phyloP scores from a whole-genome alignment of 305 asterid species.

The Striga hermonthica region DNA sequence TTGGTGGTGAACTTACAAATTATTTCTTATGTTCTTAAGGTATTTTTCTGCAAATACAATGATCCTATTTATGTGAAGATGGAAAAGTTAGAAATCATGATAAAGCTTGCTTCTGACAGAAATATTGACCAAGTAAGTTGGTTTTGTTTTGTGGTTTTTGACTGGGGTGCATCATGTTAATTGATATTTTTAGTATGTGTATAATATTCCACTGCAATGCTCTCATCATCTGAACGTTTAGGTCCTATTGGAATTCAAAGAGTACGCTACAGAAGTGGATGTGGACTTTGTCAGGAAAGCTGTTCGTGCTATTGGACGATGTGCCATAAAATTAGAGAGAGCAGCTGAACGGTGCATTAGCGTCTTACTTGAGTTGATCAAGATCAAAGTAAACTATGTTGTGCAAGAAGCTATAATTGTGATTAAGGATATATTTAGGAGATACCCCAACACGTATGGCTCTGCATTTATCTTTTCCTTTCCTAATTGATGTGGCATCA shows the following conservation, averaged over 20 bases:
- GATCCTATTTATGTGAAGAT: conserved; percentile 99
- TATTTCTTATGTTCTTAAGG: conserved; percentile 44
- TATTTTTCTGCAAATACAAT: conserved; percentile 98
- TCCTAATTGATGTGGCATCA: conserved; percentile 17
- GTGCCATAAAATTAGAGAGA: conserved; percentile 99
- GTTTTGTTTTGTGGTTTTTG: conserved; percentile 15
- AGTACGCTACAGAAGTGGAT: conserved; percentile 99
- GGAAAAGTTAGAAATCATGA: conserved; percentile 99
- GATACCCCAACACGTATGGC: conserved; percentile 97
- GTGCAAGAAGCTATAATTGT: conserved; percentile 99
- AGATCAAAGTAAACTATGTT: conserved; percentile 98
- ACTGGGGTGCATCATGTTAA: conserved; percentile 9
- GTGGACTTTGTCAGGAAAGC: conserved; percentile 99
- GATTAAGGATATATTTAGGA: conserved; percentile 94
- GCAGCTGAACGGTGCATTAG: conserved; percentile 99
- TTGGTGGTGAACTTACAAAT: conserved; percentile 29
- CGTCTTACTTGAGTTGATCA: conserved; percentile 97
- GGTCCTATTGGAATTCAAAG: conserved; percentile 99
- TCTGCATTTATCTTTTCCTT: conserved; percentile 15
- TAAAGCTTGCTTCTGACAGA: conserved; percentile 98
- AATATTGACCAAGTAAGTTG: conserved; percentile 87
- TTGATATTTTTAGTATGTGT: conserved; percentile 25
- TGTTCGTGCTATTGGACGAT: conserved; percentile 99
- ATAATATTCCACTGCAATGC: conserved; percentile 28
- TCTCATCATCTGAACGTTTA: conserved; percentile 32